phyloP scores from a whole-genome alignment of 371 early-diverging fungal genomes.

The Thermomucor indicae-seudaticae region DNA sequence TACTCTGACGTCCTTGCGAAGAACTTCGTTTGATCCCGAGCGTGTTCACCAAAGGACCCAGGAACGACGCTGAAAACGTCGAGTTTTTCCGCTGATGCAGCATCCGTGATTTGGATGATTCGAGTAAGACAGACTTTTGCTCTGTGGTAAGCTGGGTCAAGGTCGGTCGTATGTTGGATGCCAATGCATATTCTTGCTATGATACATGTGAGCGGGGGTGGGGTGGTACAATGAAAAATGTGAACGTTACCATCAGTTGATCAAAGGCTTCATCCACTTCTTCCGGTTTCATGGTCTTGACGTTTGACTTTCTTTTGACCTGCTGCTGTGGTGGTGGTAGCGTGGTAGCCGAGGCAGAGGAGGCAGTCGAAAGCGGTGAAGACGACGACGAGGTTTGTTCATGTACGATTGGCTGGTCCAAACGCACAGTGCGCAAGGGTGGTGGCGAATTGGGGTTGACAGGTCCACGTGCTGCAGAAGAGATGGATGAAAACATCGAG shows the following conservation, averaged over 20 bases:
- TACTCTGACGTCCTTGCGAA: no score
- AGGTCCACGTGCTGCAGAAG: conserved; percentile 24
- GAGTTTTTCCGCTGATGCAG: conserved; percentile 31
- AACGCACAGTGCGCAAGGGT: conserved; percentile 27
- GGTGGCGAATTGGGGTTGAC: conserved; percentile 28
- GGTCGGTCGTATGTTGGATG: conserved; percentile 28
- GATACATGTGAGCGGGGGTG: not conserved
- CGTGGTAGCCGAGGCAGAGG: conserved; percentile 1
- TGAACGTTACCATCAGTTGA: conserved; percentile 26
- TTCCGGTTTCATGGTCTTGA: conserved; percentile 4
- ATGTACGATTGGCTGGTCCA: conserved; percentile 26
- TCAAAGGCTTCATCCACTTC: conserved; percentile 42
- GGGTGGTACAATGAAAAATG: not conserved
- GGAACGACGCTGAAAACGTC: conserved; percentile 19
- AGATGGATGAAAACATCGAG: conserved; percentile 34
- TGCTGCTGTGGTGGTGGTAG: no score
- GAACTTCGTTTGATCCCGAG: conserved; percentile 13
- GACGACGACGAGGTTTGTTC: conserved; percentile 11
- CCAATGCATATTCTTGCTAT: conserved; percentile 42
- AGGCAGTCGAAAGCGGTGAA: conserved; percentile 3
- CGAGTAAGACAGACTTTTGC: conserved; percentile 36
- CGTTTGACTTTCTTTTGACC: conserved; percentile 6
- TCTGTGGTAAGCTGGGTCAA: conserved; percentile 33
- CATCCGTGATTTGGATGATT: conserved; percentile 31
- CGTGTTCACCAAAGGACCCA: conserved; percentile 20